Conservation (phyloP, 352 stramenopile genomes). For the Globisporangium yorkense region DNA sequence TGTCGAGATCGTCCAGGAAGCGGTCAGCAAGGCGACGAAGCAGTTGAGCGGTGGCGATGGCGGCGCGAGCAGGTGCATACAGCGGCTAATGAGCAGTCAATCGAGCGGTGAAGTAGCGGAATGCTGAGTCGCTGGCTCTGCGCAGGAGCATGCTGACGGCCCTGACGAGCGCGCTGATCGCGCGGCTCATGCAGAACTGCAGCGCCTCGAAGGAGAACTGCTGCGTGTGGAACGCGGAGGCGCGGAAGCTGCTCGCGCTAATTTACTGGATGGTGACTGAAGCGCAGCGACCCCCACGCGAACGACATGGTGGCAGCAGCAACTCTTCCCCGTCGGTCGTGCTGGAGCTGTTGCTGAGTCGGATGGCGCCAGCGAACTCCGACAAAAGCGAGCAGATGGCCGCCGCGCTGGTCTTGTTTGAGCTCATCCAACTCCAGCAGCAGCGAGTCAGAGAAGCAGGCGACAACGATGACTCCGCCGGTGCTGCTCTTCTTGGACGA, state of each 20-base stretch:
- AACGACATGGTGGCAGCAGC: neutral
- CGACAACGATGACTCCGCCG: neutral
- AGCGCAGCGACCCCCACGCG: neutral
- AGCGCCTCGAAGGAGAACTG: constrained; percentile 38
- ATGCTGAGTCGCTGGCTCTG: neutral
- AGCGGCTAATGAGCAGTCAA: neutral
- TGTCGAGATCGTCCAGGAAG: neutral
- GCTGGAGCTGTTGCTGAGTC: constrained; percentile 27
- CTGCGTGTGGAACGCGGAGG: constrained; percentile 45
- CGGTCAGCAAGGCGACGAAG: neutral
- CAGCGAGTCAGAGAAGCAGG: neutral
- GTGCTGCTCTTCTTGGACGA: constrained; percentile 1
- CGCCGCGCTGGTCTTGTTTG: constrained; percentile 52
- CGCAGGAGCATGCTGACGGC: constrained; percentile 38
- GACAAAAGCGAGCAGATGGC: constrained; percentile 50
- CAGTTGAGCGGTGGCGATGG: neutral
- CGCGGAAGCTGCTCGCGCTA: constrained; percentile 40
- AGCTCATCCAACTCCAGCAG: constrained; percentile 40
- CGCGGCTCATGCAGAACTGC: constrained; percentile 36
- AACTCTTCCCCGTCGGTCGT: constrained; percentile 13
- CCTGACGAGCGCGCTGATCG: constrained; percentile 32
- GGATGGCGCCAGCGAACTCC: constrained; percentile 12
- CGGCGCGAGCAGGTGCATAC: neutral
- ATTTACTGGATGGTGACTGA: constrained; percentile 44
- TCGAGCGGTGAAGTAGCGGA: neutral